Base-by-base conservation (phyloP, 768 basidiomycete species). In the Boletus subparvulus region DNA sequence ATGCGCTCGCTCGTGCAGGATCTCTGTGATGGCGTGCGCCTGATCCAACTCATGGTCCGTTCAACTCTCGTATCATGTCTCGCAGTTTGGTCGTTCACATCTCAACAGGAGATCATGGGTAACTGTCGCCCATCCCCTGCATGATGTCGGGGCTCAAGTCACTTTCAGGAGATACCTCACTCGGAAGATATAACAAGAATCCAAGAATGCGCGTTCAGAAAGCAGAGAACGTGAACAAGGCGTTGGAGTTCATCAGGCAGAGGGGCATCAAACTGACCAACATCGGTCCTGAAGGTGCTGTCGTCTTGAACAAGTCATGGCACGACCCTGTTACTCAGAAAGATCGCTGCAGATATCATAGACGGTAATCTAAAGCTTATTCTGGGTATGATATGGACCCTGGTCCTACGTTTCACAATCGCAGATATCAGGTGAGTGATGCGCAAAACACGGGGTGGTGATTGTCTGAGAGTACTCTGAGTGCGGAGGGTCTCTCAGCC, bases 291-390 rank as follows among this genome's bases (percentile, higher is more conserved):
- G 96, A 98, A 83, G 94, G 94, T 87, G 61, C 45, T 70, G 32
- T 53, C 46, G 8, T 50, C 44, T 44, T 6, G 35, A 14, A 45
- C 32, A 42, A 26, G 40, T 37, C 17, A 17, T 50, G 3, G 1
- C n/a, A 42, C 26, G 19, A 19, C 33, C n/a, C 30, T 39, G 17
- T 47, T 51, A 32, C 63, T 56, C 41, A 61, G 35, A 32, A 40
- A 40, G 4, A 48, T 50, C 41, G 51, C 37, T 48, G n/a, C 57
- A 95, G 96, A 98, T 72, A 97, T 98, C 69, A 94, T 99, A 54
- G 97, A 99, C 71, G 95, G 95, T n/a, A 97, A 96, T 71, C 73
- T 95, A 61, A 99, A 98, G 74, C 88, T 99, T 53, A 98, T 96
- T 50, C 83, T 98, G n/a, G 95, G 94, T 33, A 93, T 95, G 95